Conservation (phyloP, 345 rosid species). For the Reutealis trisperma region DNA sequence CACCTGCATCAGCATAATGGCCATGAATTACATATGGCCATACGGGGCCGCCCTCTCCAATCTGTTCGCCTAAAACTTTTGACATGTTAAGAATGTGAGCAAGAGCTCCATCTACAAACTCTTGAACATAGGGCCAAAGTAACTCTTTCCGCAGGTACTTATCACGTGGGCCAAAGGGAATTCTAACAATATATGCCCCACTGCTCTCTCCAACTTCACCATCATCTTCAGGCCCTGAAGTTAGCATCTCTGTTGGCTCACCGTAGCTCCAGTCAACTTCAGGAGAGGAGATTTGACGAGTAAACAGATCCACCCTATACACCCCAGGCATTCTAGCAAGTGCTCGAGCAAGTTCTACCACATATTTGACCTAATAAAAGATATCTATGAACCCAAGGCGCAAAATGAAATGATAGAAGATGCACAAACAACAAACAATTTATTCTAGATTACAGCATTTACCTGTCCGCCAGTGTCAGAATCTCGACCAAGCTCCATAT, state of each 20-base stretch:
- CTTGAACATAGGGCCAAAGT: slow-evolving; percentile 89
- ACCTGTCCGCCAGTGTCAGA: slow-evolving; percentile 99
- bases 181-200: slow-evolving; percentile 89
- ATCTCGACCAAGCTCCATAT: slow-evolving; percentile 99
- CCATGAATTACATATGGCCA: slow-evolving; percentile 99
- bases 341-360: slow-evolving; percentile 92
- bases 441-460: slow-evolving; percentile 13
- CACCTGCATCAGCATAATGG: slow-evolving; percentile 97
- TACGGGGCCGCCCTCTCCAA: slow-evolving; percentile 75
- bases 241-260: slow-evolving; percentile 95
- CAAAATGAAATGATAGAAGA: slow-evolving; percentile 4
- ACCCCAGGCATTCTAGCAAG: slow-evolving; percentile 98
- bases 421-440: not conserved
- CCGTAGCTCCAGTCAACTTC: slow-evolving; percentile 99
- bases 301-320: slow-evolving; percentile 91
- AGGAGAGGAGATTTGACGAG: slow-evolving; percentile 79
- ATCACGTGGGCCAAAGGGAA: slow-evolving; percentile 92
- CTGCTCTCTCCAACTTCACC: slow-evolving; percentile 89
- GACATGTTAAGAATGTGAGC: slow-evolving; percentile 92
- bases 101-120: slow-evolving; percentile 94
- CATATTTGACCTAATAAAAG: slow-evolving; percentile 77
- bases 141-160: slow-evolving; percentile 78
- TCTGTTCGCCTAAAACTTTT: slow-evolving; percentile 82
- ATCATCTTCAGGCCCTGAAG: slow-evolving; percentile 59
- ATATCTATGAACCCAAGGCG: not conserved